Percentiles rank a stretch among this genome's conserved stretches.
Conservation (phyloP, 768 basidiomycete species). For the Termitomyces titanicus region DNA sequence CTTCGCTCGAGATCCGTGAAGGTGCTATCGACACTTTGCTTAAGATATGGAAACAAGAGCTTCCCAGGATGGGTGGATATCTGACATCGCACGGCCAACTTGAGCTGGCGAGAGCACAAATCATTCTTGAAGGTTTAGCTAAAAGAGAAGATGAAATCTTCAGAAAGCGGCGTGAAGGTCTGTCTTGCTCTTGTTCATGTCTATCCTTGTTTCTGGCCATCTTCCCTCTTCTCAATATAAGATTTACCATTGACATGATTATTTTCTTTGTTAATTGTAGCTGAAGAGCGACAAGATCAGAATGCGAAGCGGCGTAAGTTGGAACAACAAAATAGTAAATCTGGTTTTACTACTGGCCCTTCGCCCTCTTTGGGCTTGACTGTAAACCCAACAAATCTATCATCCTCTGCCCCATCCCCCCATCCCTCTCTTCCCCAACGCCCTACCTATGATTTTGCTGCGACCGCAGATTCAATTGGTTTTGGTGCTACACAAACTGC, state of each 20-base stretch:
- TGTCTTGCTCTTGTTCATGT: slow-evolving; percentile 29
- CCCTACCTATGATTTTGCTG: slow-evolving; percentile 66
- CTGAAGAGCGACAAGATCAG: slow-evolving; percentile 91
- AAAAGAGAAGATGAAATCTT: slow-evolving; percentile 95
- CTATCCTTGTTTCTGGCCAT: slow-evolving; percentile 12
- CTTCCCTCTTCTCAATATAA: slow-evolving; percentile 15
- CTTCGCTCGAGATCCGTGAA: slow-evolving; percentile 97
- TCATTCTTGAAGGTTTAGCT: slow-evolving; percentile 96
- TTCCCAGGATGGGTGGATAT: slow-evolving; percentile 97
- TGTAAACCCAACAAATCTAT: slow-evolving; percentile 39
- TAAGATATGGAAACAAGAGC: slow-evolving; percentile 91
- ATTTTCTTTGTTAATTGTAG: slow-evolving; percentile 44
- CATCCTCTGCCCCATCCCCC: slow-evolving; percentile 25
- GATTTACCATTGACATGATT: slow-evolving; percentile 22
- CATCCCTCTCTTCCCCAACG: slow-evolving; percentile 65
- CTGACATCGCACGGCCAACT: slow-evolving; percentile 90
- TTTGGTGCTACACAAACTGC: slow-evolving; percentile 60
- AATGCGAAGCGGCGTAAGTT: slow-evolving; percentile 84
- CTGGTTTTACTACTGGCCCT: slow-evolving; percentile 39
- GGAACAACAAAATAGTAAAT: slow-evolving; percentile 43
- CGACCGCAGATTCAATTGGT: slow-evolving; percentile 75
- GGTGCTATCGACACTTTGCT: slow-evolving; percentile 97
- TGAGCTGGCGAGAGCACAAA: slow-evolving; percentile 81
- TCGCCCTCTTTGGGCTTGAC: slow-evolving; percentile 47
- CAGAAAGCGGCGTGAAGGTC: slow-evolving; percentile 86